Percentiles rank a stretch among this genome's conserved stretches.
phyloP scores from a whole-genome alignment of 257 asterid genomes.

The Thymus mandschuricus region DNA sequence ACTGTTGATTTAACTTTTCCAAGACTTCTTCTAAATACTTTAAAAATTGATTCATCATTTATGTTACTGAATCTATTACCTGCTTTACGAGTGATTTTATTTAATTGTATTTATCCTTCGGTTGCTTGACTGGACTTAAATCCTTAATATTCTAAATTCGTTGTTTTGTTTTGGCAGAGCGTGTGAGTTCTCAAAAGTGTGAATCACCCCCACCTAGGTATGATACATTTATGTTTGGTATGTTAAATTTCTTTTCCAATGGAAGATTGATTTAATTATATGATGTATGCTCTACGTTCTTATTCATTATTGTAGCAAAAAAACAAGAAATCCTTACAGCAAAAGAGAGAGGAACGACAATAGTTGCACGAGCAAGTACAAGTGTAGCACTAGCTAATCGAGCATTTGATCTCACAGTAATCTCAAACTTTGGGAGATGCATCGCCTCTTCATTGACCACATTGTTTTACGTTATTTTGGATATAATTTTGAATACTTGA shows the following conservation, averaged over 20 bases:
- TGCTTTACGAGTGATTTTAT: slow-evolving; percentile 11
- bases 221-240: slow-evolving; percentile 15
- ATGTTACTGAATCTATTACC: neutral
- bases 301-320: no score
- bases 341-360: no score
- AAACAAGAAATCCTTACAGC: no score
- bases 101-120: slow-evolving; percentile 8
- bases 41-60: neutral
- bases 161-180: slow-evolving; percentile 47
- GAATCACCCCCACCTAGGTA: slow-evolving; percentile 73
- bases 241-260: neutral
- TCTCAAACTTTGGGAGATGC: no score
- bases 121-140: slow-evolving; percentile 8
- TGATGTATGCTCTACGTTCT: slow-evolving; percentile 52
- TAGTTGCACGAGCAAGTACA: no score
- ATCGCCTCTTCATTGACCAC: no score
- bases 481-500: no score
- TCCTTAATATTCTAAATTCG: slow-evolving; percentile 29
- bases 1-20: slow-evolving; percentile 11
- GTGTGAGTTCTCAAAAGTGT: slow-evolving; percentile 43
- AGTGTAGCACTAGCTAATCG: no score
- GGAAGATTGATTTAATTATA: neutral
- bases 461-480: no score
- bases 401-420: no score
- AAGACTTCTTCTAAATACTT: slow-evolving; percentile 3